Base-by-base conservation (phyloP, 768 basidiomycete species). In the Sarcodon sp. region DNA sequence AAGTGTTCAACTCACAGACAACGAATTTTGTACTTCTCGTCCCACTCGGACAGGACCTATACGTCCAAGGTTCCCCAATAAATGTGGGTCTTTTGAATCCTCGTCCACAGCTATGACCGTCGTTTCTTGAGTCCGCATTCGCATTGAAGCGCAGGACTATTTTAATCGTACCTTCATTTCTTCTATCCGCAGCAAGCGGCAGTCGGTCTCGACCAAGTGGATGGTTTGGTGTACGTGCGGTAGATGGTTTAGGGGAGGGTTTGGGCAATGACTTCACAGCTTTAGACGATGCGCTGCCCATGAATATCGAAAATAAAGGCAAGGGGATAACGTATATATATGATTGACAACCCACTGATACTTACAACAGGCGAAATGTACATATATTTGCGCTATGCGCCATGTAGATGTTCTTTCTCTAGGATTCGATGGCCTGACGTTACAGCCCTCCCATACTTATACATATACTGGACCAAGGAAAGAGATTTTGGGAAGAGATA, bases 1-100 rank as follows among this genome's bases (percentile, higher is more conserved):
- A 27, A 27, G 21, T 3, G 21, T 27, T 27, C 21, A 6, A 54
- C 71, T 57, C 58, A 80, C 83, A 16, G 72, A 63, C 53, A 61
- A 70, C 46, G 76, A 54, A 6, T 69, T 60, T 49, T 69, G 66
- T 71, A 73, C 75, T 58, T 72, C 74, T 54, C 83, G 80, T 55
- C 86, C 76, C 10, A 89, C 84, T 33, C 66, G 68, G 18, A 88
- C 87, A 10, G 75, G 77, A 1, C 86, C 86, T 1, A 90, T 66
- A 35, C 62, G 67, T 53, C 54, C 73, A 45, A 91, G 63, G 54
- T 83, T 87, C 34, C 74, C 68, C 54, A 84, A 60, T 45, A 89
- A 75, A 27, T 87, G 75, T 1, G 83, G 83, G 56, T 91, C 86
- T 47, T 66, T 69, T n/a, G 76, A 71, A 54, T 90, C 85, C 47